Evolutionary conservation across 73 alveolate genomes (phyloP).

Genomic region (Symbiodinium pilosum): DNA sequence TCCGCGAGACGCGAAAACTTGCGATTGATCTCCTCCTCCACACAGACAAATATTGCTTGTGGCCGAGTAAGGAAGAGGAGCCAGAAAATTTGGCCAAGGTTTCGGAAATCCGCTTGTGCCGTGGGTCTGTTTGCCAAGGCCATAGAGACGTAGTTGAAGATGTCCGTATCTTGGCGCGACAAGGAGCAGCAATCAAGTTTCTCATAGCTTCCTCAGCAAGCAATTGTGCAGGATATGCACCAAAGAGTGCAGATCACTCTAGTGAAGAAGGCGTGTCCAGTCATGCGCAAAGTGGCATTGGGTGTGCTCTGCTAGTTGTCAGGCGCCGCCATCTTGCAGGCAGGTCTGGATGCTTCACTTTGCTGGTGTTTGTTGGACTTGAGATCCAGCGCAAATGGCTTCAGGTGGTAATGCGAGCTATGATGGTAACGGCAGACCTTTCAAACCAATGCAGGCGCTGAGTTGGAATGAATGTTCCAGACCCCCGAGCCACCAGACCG

Average conservation of each 20-base stretch:
- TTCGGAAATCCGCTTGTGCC: too few species aligned
- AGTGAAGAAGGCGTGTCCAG: background rate
- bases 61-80: conserved; percentile 23
- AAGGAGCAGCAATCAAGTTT: background rate
- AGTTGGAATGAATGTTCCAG: too few species aligned
- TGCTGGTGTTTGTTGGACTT: too few species aligned
- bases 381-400: too few species aligned
- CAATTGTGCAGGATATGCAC: conserved; percentile 39
- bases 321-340: conserved; percentile 18
- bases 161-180: conserved; percentile 68
- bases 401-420: background rate
- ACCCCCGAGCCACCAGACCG: too few species aligned
- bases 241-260: conserved; percentile 82
- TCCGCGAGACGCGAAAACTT: conserved; percentile 71
- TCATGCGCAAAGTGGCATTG: too few species aligned
- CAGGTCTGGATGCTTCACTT: background rate
- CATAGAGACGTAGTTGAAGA: conserved; percentile 44
- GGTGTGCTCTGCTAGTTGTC: background rate
- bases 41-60: conserved; percentile 47
- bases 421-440: conserved; percentile 4
- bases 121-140: background rate
- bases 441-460: background rate
- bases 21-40: conserved; percentile 60
- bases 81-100: too few species aligned
- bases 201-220: background rate